Evolutionary conservation across 2,329 filamentous ascomycete species (phyloP).

Genomic region (Fusarium oxysporum): DNA sequence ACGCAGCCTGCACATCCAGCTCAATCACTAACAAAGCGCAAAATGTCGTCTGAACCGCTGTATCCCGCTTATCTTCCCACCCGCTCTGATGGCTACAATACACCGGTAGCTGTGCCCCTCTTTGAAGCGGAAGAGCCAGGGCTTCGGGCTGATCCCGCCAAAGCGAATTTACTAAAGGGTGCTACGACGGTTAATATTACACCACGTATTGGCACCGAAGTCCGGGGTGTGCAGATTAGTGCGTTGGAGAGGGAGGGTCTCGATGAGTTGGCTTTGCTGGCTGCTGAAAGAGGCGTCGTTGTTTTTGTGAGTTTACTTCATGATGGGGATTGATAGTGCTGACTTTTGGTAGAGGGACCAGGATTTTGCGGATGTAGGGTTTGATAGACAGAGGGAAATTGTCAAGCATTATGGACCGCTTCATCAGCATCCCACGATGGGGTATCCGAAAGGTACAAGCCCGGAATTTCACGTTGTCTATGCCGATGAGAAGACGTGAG

Average conservation of each 20-base stretch:
- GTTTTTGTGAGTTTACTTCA: conserved; percentile 43
- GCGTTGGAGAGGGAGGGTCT: conserved; percentile 40
- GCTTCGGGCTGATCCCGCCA: conserved; percentile 44
- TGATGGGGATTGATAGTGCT: neutral
- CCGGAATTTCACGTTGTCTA: conserved; percentile 51
- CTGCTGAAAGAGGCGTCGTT: conserved; percentile 48
- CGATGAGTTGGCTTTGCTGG: conserved; percentile 47
- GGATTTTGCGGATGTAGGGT: conserved; percentile 48
- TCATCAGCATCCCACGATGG: conserved; percentile 49
- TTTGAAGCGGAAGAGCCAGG: conserved; percentile 50
- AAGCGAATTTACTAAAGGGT: conserved; percentile 38
- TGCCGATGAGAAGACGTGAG: conserved; percentile 48
- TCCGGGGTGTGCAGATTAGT: conserved; percentile 47
- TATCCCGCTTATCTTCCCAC: conserved; percentile 51
- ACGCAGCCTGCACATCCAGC: neutral
- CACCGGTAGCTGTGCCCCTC: conserved; percentile 39
- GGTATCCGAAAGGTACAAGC: conserved; percentile 46
- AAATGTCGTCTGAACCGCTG: conserved; percentile 39
- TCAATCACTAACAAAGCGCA: too few relatives aligned
- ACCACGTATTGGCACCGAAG: conserved; percentile 46
- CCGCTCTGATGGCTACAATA: conserved; percentile 47
- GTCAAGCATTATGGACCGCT: conserved; percentile 49
- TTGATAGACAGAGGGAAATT: conserved; percentile 47
- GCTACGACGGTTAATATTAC: conserved; percentile 41
- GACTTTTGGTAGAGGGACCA: conserved; percentile 43